Percentiles rank a stretch among this genome's conserved stretches.
These are phyloP conservation scores for Phytophthora fragariae DNA, from an alignment of 352 stramenopile genomes.

Conservation along the genomic window DNA sequence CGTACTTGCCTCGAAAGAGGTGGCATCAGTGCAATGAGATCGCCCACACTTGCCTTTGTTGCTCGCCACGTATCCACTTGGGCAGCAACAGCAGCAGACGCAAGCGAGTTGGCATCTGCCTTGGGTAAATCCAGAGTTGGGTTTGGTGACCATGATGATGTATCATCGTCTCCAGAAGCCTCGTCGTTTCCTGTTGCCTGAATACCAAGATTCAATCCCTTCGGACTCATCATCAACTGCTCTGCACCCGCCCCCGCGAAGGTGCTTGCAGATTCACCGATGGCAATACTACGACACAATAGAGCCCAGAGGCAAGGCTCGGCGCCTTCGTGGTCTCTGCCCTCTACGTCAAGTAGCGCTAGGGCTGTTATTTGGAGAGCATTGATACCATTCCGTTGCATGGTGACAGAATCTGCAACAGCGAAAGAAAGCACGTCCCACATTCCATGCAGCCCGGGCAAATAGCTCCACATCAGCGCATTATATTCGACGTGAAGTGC, in stretches of 20 bases:
- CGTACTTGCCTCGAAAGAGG: constrained; percentile 79
- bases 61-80: constrained; percentile 78
- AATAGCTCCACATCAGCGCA: constrained; percentile 62
- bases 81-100: constrained; percentile 48
- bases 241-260: constrained; percentile 35
- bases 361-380: constrained; percentile 69
- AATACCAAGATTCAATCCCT: constrained; percentile 48
- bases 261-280: constrained; percentile 69
- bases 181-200: constrained; percentile 20
- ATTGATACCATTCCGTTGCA: constrained; percentile 43
- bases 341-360: constrained; percentile 76
- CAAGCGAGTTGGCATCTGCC: constrained; percentile 38
- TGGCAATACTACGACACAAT: constrained; percentile 81
- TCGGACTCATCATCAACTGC: constrained; percentile 79
- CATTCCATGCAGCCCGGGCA: constrained; percentile 75
- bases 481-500: constrained; percentile 80
- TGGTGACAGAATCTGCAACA: constrained; percentile 26
- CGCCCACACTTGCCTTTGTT: constrained; percentile 74
- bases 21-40: constrained; percentile 67
- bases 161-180: constrained; percentile 24
- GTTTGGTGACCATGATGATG: constrained; percentile 26
- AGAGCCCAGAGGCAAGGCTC: constrained; percentile 79
- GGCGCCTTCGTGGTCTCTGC: constrained; percentile 46
- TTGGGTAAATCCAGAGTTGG: constrained; percentile 31
- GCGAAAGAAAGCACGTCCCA: constrained; percentile 69